phyloP scores from a whole-genome alignment of 352 stramenopile species.

The Phytophthora citricola region DNA sequence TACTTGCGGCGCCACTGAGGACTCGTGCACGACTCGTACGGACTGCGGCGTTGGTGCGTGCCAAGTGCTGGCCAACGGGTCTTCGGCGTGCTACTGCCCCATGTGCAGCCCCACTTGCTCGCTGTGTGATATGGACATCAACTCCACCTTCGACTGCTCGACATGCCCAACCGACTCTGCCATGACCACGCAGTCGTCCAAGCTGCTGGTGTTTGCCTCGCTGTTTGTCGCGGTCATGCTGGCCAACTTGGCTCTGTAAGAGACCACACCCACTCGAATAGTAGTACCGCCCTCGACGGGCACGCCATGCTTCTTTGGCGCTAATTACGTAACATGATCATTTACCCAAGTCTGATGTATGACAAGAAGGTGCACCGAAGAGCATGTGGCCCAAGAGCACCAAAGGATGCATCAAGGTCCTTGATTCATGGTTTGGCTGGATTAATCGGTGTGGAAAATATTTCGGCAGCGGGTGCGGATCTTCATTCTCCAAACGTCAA shows the following conservation, averaged over 20 bases:
- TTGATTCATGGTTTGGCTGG: too few species aligned
- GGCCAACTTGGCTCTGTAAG: slow-evolving; percentile 48
- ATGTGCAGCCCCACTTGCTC: slow-evolving; percentile 44
- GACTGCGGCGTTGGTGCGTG: slow-evolving; percentile 52
- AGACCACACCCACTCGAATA: slow-evolving; percentile 24
- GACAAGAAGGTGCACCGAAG: not conserved
- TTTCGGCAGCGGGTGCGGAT: too few species aligned
- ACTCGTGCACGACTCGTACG: slow-evolving; percentile 50
- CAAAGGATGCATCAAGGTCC: too few species aligned
- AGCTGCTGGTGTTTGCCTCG: slow-evolving; percentile 46
- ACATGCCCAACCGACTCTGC: slow-evolving; percentile 38
- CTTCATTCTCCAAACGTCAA: too few species aligned
- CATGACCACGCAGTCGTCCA: slow-evolving; percentile 39
- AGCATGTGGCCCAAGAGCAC: too few species aligned
- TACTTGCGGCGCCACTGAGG: slow-evolving; percentile 61
- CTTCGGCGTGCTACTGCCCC: slow-evolving; percentile 53
- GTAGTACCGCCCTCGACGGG: slow-evolving; percentile 24
- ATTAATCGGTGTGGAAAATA: too few species aligned
- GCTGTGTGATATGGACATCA: slow-evolving; percentile 44
- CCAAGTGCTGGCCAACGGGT: slow-evolving; percentile 54
- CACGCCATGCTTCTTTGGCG: slow-evolving; percentile 9
- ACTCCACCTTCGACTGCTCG: slow-evolving; percentile 49
- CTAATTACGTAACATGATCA: slow-evolving; percentile 40
- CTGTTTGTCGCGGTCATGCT: slow-evolving; percentile 42
- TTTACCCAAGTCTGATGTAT: slow-evolving; percentile 13